Conservation (phyloP, 208 protist species). For the Borovskyia barvae region DNA sequence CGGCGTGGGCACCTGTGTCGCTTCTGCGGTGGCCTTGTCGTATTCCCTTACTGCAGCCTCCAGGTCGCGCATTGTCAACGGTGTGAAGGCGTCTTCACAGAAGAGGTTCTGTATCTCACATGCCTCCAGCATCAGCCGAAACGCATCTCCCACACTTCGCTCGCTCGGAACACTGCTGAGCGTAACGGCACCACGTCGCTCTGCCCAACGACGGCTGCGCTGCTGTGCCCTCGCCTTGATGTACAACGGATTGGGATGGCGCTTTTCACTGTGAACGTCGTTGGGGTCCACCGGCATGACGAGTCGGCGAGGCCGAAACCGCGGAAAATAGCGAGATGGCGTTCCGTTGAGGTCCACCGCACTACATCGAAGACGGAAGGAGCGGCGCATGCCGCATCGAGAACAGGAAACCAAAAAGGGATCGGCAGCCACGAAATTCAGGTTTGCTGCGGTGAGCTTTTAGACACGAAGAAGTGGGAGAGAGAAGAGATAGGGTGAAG, state of each 20-base stretch:
- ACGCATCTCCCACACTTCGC: slow-evolving; percentile 82
- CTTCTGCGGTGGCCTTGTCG: neutral
- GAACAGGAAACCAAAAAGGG: neutral
- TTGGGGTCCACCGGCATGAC: slow-evolving; percentile 86
- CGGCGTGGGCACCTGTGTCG: neutral
- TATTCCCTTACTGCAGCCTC: slow-evolving; percentile 9
- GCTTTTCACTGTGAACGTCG: slow-evolving; percentile 50
- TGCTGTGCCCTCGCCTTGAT: slow-evolving; percentile 39
- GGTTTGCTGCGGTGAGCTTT: too few species aligned
- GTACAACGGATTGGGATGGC: slow-evolving; percentile 54
- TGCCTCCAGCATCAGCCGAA: slow-evolving; percentile 64
- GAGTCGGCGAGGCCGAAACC: slow-evolving; percentile 76
- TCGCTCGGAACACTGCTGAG: slow-evolving; percentile 68
- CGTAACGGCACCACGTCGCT: slow-evolving; percentile 56
- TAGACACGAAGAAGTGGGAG: too few species aligned
- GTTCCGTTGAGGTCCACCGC: slow-evolving; percentile 42
- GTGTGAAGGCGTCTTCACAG: slow-evolving; percentile 17
- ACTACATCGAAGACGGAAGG: slow-evolving; percentile 21
- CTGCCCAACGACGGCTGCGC: slow-evolving; percentile 31
- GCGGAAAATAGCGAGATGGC: slow-evolving; percentile 68
- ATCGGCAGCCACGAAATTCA: too few species aligned
- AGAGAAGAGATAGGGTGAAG: neutral
- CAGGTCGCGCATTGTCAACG: slow-evolving; percentile 11
- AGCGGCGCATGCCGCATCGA: slow-evolving; percentile 33
- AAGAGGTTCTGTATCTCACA: slow-evolving; percentile 37